Percentiles rank a stretch among this genome's conserved stretches.
phyloP scores from a whole-genome alignment of 352 stramenopile species.

The Globisporangium splendens region DNA sequence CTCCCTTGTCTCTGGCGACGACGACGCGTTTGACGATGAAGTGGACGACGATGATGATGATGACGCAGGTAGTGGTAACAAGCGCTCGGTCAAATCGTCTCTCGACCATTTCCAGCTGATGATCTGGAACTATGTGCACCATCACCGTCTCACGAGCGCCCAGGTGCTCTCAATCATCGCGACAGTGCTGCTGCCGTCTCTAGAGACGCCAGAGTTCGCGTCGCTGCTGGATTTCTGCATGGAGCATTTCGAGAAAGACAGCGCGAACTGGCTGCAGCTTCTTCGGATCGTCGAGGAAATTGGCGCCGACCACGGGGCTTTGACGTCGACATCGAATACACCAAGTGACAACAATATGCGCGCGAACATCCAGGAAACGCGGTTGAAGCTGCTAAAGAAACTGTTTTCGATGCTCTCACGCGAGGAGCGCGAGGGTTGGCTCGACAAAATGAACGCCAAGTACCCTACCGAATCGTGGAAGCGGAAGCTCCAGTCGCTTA shows the following conservation, averaged over 20 bases:
- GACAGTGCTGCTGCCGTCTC: constrained; percentile 37
- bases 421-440: constrained; percentile 45
- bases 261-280: constrained; percentile 39
- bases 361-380: constrained; percentile 26
- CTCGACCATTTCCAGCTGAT: constrained; percentile 61
- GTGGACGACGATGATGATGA: constrained; percentile 11
- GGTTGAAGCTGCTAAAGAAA: constrained; percentile 48
- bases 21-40: constrained; percentile 20
- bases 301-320: constrained; percentile 12
- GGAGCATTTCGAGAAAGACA: constrained; percentile 28
- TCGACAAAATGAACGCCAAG: constrained; percentile 48
- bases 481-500: constrained; percentile 19
- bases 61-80: not conserved
- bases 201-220: constrained; percentile 41
- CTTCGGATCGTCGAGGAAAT: constrained; percentile 41
- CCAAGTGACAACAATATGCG: constrained; percentile 5
- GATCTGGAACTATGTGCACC: constrained; percentile 56
- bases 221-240: constrained; percentile 40
- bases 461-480: constrained; percentile 37
- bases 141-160: constrained; percentile 38
- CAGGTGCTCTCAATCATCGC: constrained; percentile 44
- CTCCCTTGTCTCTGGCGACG: constrained; percentile 10
- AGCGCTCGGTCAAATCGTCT: constrained; percentile 9
- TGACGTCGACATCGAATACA: not conserved
- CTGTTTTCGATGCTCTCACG: constrained; percentile 50